These are phyloP conservation scores for Yarrowia keelungensis DNA, from an alignment of 805 yeast species.

Conservation along the genomic window DNA sequence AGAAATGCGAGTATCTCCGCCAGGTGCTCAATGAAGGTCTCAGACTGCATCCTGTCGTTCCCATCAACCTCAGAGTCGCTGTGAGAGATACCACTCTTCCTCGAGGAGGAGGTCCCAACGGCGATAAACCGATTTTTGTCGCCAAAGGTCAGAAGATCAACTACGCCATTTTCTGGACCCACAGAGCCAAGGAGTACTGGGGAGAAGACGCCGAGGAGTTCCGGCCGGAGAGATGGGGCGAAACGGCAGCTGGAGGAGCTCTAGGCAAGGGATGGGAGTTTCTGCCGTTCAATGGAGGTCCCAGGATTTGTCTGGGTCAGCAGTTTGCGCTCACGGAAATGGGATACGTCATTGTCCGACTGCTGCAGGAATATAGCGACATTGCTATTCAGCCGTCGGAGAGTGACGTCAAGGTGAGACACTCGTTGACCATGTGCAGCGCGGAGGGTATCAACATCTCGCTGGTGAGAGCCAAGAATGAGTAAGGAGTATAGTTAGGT, in stretches of 20 bases:
- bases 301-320: conserved; percentile 63
- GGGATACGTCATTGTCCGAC: conserved; percentile 54
- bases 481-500: neutral
- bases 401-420: conserved; percentile 1
- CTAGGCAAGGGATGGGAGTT: conserved; percentile 53
- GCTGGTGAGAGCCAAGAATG: conserved; percentile 1
- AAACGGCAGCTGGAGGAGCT: conserved; percentile 44
- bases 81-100: conserved; percentile 58
- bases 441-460: conserved; percentile 13
- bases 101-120: conserved; percentile 58
- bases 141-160: conserved; percentile 55
- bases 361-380: conserved; percentile 46
- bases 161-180: conserved; percentile 54
- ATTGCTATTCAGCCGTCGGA: neutral
- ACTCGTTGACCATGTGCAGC: conserved; percentile 15
- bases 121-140: conserved; percentile 52
- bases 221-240: conserved; percentile 58
- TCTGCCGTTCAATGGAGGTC: conserved; percentile 63
- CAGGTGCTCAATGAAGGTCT: conserved; percentile 58
- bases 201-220: conserved; percentile 57
- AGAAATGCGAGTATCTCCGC: conserved; percentile 57
- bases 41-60: conserved; percentile 61
- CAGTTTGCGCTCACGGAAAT: conserved; percentile 64
- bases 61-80: conserved; percentile 57
- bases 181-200: conserved; percentile 52